Base-by-base conservation (phyloP, 371 early-diverging fungal genomes). In the Quaeritorhiza haematococci region DNA sequence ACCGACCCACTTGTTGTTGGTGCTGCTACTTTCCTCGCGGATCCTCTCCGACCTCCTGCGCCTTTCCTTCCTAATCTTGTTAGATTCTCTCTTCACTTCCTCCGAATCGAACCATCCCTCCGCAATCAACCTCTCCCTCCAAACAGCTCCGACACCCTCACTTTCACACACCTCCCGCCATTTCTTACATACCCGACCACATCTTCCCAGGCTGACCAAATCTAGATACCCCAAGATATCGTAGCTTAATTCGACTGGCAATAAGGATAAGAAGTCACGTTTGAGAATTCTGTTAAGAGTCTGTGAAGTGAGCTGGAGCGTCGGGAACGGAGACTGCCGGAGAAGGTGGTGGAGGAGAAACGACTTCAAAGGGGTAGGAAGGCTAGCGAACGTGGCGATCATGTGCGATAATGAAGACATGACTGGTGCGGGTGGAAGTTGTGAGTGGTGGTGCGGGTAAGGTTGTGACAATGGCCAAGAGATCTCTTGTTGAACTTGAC, bases 191-290 rank as follows among this genome's bases (percentile, higher is more conserved):
- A 92, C 94, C 24, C 81, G 77, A 17, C 84, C 80, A 10, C 89
- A 87, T n/a, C 84, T 77, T 53, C 88, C 87, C 30, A 96, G 74
- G 30, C 87, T 75, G 10, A 72, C 63, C 7, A 86, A 72, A 54
- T 94, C 97, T 58, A 94, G 74, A 59, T 84, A 87, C 21, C 77
- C 68, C 27, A 95, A 76, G 49, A 95, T 80, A 53, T 88, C 84
- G 53, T 82, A 81, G 13, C 83, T 66, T 3, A 94, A 70, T 58
- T 90, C 88, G 10, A 75, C 59, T 0, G 98, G 98, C 53, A 95
- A 69, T 5, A 83, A 76, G 10, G 82, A 77, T n/a, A 94, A 47
- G 60, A 94, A 90, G 71, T 96, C 94, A 49, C 84, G 78, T 63
- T 90, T 88, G 56, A 95, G 79, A 4, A 84, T 83, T 0, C 92